Evolutionary conservation across 73 alveolate genomes (phyloP).

Genomic region (Symbiodinium pilosum): DNA sequence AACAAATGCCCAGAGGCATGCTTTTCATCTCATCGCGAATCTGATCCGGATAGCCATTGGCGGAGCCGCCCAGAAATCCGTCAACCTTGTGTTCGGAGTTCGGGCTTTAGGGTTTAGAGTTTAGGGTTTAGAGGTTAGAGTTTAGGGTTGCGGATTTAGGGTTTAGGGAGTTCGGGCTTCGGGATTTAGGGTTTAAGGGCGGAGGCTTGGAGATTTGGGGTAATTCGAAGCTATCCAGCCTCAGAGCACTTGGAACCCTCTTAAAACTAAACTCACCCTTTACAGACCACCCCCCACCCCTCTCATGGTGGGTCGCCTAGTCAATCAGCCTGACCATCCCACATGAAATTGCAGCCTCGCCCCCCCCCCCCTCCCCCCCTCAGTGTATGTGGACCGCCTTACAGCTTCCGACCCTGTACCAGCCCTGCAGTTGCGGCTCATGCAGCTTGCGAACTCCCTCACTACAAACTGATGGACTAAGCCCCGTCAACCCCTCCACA

Average conservation of each 20-base stretch:
- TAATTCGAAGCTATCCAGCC: not conserved
- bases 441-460: too few species aligned
- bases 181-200: not conserved
- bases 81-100: constrained; percentile 17
- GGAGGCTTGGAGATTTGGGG: not conserved
- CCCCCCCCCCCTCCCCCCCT: too few species aligned
- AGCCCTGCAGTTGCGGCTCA: too few species aligned
- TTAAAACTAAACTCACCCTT: not conserved
- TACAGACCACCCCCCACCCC: not conserved
- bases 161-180: not conserved
- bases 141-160: not conserved
- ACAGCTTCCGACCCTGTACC: too few species aligned
- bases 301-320: not conserved
- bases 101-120: not conserved
- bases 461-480: too few species aligned
- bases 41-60: constrained; percentile 89
- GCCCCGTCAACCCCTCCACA: too few species aligned
- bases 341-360: too few species aligned
- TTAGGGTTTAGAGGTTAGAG: not conserved
- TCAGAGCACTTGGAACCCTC: too few species aligned
- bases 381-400: too few species aligned
- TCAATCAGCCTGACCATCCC: too few species aligned
- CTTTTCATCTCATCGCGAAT: constrained; percentile 80
- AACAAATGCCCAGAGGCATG: not conserved
- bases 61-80: constrained; percentile 89